These are phyloP conservation scores for Peronosclerospora sorghi DNA, from an alignment of 352 stramenopile genomes.

Conservation along the genomic window DNA sequence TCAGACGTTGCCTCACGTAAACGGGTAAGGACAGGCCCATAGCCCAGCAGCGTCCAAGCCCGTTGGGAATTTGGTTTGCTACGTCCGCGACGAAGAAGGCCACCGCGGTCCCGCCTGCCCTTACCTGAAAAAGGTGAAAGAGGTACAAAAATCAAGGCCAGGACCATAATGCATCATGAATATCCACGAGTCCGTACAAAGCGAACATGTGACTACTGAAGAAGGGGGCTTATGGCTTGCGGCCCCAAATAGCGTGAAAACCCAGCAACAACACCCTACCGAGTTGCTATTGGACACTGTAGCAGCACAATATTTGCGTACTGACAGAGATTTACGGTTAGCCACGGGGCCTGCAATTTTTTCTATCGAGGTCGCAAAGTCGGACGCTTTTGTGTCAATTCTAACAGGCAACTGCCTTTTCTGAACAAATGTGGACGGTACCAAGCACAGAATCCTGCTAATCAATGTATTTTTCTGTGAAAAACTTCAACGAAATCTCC, in stretches of 20 bases:
- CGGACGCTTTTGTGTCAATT: background rate
- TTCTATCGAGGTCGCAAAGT: conserved; percentile 5
- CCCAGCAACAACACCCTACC: background rate
- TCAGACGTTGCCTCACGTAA: background rate
- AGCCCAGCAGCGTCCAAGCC: background rate
- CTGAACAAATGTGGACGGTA: background rate
- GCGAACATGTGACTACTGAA: background rate
- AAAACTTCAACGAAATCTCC: background rate
- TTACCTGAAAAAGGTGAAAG: background rate
- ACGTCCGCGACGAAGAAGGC: background rate
- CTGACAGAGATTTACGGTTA: background rate
- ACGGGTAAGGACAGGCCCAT: background rate
- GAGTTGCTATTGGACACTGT: background rate
- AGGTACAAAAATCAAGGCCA: background rate
- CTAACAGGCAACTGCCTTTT: conserved; percentile 3
- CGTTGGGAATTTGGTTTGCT: background rate
- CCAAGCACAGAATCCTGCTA: background rate
- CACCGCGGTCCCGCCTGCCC: background rate
- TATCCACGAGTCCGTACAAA: background rate
- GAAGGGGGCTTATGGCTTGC: background rate
- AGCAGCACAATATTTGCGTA: background rate
- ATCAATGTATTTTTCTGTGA: background rate
- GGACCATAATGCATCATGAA: background rate
- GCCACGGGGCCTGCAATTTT: background rate
- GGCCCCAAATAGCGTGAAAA: background rate